Evolutionary conservation across 495 filamentous ascomycete species (phyloP).

Genomic region (Hypoxylon fragiforme): DNA sequence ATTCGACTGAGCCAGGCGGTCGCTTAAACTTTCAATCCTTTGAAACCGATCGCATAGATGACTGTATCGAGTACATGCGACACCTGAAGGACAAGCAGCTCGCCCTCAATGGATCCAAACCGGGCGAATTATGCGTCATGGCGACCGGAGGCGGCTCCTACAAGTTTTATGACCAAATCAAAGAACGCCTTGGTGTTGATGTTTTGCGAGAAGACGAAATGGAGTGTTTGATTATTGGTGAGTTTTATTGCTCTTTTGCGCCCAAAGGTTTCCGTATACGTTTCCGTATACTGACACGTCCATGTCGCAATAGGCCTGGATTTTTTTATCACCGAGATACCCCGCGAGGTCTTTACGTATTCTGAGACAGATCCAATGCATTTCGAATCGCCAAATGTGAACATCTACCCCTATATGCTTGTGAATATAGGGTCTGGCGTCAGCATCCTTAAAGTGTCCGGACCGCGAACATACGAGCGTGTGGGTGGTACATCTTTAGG

Average conservation of each 20-base stretch:
- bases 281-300: background rate
- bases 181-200: constrained; percentile 76
- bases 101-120: constrained; percentile 65
- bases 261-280: too few relatives aligned
- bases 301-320: constrained; percentile 72
- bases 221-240: constrained; percentile 96
- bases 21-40: constrained; percentile 93
- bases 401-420: constrained; percentile 94
- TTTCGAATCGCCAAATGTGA: constrained; percentile 67
- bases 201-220: constrained; percentile 95
- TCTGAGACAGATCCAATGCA: constrained; percentile 84
- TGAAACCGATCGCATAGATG: constrained; percentile 89
- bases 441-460: constrained; percentile 96
- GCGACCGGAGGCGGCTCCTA: constrained; percentile 94
- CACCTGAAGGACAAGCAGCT: constrained; percentile 78
- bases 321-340: constrained; percentile 98
- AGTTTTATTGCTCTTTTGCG: too few relatives aligned
- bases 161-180: constrained; percentile 92
- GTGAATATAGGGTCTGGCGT: constrained; percentile 99
- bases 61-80: constrained; percentile 87
- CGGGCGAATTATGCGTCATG: constrained; percentile 78
- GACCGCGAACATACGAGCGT: constrained; percentile 79
- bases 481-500: constrained; percentile 94
- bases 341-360: constrained; percentile 94
- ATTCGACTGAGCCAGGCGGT: constrained; percentile 78